Percentiles rank a stretch among this genome's conserved stretches.
Evolutionary conservation across 805 yeast genomes (phyloP).

Genomic region (Yueomyces sp.): DNA sequence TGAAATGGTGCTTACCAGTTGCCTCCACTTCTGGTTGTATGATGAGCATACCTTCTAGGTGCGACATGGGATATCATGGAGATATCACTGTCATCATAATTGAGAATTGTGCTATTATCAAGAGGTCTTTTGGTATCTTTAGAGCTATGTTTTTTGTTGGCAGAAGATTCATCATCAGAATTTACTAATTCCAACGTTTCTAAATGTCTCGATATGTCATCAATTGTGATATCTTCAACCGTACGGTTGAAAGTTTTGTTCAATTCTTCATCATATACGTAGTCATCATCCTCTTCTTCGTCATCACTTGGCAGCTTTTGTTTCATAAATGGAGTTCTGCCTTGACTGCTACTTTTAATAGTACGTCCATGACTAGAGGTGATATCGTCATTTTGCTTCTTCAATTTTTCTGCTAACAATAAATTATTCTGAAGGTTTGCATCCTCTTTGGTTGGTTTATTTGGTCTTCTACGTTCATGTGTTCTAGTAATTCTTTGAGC

Average conservation of each 20-base stretch:
- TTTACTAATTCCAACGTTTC: slow-evolving; percentile 23
- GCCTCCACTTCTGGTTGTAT: slow-evolving; percentile 23
- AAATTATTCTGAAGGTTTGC: neutral
- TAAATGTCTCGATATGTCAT: slow-evolving; percentile 25
- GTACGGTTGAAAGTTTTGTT: slow-evolving; percentile 26
- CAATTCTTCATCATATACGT: slow-evolving; percentile 24
- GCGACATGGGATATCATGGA: slow-evolving; percentile 26
- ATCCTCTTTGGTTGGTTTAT: neutral
- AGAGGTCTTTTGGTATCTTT: neutral
- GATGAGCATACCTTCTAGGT: slow-evolving; percentile 9
- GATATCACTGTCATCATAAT: slow-evolving; percentile 23
- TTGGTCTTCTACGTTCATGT: slow-evolving; percentile 4
- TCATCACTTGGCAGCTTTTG: slow-evolving; percentile 21
- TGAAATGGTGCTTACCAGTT: slow-evolving; percentile 9
- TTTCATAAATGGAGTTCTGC: slow-evolving; percentile 16
- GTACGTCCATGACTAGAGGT: neutral
- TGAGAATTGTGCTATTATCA: slow-evolving; percentile 4
- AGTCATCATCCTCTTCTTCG: slow-evolving; percentile 25
- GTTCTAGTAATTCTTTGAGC: slow-evolving; percentile 18
- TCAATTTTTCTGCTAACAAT: neutral
- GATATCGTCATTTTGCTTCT: neutral
- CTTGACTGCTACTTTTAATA: slow-evolving; percentile 2
- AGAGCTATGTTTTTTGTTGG: neutral
- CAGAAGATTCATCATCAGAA: slow-evolving; percentile 4
- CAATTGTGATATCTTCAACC: slow-evolving; percentile 27